These are phyloP conservation scores for Cladophialophora immunda DNA, from an alignment of 2,329 filamentous ascomycete species.

Conservation along the genomic window DNA sequence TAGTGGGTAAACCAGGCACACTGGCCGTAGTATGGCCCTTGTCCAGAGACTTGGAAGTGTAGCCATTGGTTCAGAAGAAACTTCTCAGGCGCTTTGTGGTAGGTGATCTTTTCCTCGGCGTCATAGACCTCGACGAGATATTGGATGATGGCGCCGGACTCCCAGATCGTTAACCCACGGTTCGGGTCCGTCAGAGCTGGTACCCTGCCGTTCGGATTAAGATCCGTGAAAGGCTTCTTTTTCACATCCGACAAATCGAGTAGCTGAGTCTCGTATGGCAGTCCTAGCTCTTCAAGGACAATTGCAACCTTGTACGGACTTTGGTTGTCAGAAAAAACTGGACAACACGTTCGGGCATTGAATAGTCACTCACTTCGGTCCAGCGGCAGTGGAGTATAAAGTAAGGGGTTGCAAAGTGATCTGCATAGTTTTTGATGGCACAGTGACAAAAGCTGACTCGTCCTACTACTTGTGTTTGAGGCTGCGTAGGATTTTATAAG, in stretches of 20 bases:
- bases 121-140: constrained; percentile 58
- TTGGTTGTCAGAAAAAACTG: not conserved
- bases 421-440: not conserved
- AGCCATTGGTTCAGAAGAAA: constrained; percentile 56
- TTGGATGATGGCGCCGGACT: constrained; percentile 57
- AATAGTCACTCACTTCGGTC: not conserved
- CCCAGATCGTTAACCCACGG: constrained; percentile 52
- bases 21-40: constrained; percentile 61
- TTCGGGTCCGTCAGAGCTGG: constrained; percentile 50
- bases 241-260: constrained; percentile 43
- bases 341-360: not conserved
- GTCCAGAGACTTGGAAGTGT: constrained; percentile 56
- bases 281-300: constrained; percentile 45
- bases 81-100: constrained; percentile 46
- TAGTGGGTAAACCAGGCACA: constrained; percentile 53
- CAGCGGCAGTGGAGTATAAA: not conserved
- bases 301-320: constrained; percentile 44
- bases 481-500: not conserved
- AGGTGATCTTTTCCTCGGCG: constrained; percentile 50
- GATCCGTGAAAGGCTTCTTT: constrained; percentile 14
- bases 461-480: not conserved
- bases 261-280: constrained; percentile 44
- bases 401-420: not conserved
- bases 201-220: constrained; percentile 44
- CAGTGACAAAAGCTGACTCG: not conserved